Evolutionary conservation across 2,329 filamentous ascomycete genomes (phyloP), one percentile per base, ranked within the genome.

Genomic region (Penicillium hesseltinei): DNA sequence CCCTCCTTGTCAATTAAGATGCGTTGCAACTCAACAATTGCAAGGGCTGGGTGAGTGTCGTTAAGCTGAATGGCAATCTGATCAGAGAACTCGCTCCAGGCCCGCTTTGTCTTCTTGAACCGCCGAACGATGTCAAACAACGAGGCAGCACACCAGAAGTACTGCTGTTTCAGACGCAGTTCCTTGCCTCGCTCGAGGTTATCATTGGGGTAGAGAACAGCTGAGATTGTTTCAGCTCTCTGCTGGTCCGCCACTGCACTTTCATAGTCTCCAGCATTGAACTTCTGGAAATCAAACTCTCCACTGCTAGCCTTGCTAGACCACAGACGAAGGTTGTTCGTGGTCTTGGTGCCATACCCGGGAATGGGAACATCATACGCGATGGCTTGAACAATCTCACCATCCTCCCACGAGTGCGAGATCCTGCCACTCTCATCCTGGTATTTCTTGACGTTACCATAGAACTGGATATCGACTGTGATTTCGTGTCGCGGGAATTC

Each of bases 281-380:
- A 99, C 75, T 97, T 97, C 71, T 97, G 93, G 79, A 99, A 99
- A 78, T 99, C 93, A 64, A 99, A 99, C 76, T 99, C 94, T 64
- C 94, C 94, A 67, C 91, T 93, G 45, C 92, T 92, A 43, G 94
- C 93, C 78, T 97, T 97, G 81, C 92, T 97, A 44, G 92, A 96
- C 94, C 94, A 99, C 39, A 99, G 82, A 59, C 94, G 89, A 62
- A 99, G 82, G 78, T 99, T 99, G 81, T 99, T 99, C 66, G 92
- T 97, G 11, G 92, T 93, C 8, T 86, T 81, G 0, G 94, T 99
- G 61, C 86, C 87, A 73, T 92, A 97, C 10, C 94, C 94, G 21
- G 94, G 94, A 65, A 97, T 91, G 59, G 87, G 86, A 42, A 97
- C 91, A 75, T 99, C 94, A 70, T 94, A 97, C 56, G 94, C 94